These are phyloP conservation scores for Calonectria pseudoturangicola DNA, from an alignment of 2,329 filamentous ascomycete species.

Conservation along the genomic window DNA sequence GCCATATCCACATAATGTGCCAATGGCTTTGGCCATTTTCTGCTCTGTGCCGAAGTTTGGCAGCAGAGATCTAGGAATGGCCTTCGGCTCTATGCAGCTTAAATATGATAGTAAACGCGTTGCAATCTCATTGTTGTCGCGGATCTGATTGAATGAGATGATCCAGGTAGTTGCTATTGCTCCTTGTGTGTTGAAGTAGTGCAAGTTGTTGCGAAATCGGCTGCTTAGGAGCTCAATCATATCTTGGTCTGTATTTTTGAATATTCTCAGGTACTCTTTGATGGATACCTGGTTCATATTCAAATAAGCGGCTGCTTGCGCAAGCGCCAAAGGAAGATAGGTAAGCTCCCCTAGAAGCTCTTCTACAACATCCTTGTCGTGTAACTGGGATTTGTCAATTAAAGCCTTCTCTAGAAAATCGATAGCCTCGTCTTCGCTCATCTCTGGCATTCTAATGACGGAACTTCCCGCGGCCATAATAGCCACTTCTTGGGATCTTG, in stretches of 20 bases:
- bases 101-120: conserved; percentile 62
- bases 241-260: conserved; percentile 57
- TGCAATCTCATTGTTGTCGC: conserved; percentile 52
- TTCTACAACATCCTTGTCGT: neutral
- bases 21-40: conserved; percentile 54
- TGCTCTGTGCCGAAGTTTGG: conserved; percentile 49
- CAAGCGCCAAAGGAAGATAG: conserved; percentile 62
- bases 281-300: conserved; percentile 55
- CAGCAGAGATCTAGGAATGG: conserved; percentile 61
- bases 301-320: conserved; percentile 64
- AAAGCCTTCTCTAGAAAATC: conserved; percentile 49
- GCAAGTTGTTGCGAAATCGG: conserved; percentile 59
- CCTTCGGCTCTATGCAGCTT: conserved; percentile 62
- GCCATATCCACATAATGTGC: conserved; percentile 57
- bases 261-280: conserved; percentile 58
- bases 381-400: conserved; percentile 1
- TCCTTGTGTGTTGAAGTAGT: conserved; percentile 57
- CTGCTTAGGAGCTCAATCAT: conserved; percentile 33
- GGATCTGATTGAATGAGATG: conserved; percentile 64
- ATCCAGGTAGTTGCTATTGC: conserved; percentile 63
- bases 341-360: conserved; percentile 53
- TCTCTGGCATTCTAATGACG: neutral
- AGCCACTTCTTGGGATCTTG: conserved; percentile 54
- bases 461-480: neutral
- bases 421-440: conserved; percentile 46